Evolutionary conservation across 1,139 yeast species (phyloP).

Genomic region (Taphrina wiesneri): DNA sequence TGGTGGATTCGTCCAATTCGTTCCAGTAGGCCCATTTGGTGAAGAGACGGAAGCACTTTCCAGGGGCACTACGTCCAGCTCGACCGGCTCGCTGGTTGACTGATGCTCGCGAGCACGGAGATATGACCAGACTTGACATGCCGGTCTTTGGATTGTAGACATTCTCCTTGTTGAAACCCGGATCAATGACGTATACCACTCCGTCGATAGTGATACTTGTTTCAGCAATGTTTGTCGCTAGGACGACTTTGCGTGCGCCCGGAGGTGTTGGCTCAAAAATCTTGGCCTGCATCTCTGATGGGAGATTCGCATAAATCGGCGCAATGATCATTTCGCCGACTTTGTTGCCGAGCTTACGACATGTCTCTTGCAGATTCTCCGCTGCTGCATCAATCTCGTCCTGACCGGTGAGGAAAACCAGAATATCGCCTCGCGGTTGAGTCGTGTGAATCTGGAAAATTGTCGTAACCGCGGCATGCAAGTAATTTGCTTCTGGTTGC

Average conservation of each 20-base stretch:
- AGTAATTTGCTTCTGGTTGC: slow-evolving; percentile 85
- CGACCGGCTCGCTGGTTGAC: slow-evolving; percentile 82
- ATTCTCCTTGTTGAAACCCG: slow-evolving; percentile 76
- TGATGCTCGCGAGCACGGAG: slow-evolving; percentile 79
- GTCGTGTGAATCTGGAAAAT: slow-evolving; percentile 78
- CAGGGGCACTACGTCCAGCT: slow-evolving; percentile 87
- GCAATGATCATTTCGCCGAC: slow-evolving; percentile 66
- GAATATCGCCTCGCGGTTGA: slow-evolving; percentile 60
- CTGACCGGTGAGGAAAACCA: slow-evolving; percentile 84
- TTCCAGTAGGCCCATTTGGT: slow-evolving; percentile 65
- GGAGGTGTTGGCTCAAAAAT: slow-evolving; percentile 75
- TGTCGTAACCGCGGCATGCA: slow-evolving; percentile 84
- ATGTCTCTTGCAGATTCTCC: slow-evolving; percentile 66
- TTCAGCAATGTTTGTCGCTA: slow-evolving; percentile 81
- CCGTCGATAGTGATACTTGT: slow-evolving; percentile 82
- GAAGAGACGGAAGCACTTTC: slow-evolving; percentile 72
- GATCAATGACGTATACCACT: slow-evolving; percentile 71
- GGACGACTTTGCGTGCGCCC: slow-evolving; percentile 68
- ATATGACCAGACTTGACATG: slow-evolving; percentile 70
- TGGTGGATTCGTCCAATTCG: slow-evolving; percentile 81
- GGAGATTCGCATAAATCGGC: slow-evolving; percentile 84
- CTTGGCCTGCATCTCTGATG: slow-evolving; percentile 69
- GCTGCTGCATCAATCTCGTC: slow-evolving; percentile 88
- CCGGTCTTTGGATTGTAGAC: slow-evolving; percentile 75
- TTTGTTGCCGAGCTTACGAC: slow-evolving; percentile 61